phyloP scores from a whole-genome alignment of 768 basidiomycete genomes.

The Lyophyllum semitale region DNA sequence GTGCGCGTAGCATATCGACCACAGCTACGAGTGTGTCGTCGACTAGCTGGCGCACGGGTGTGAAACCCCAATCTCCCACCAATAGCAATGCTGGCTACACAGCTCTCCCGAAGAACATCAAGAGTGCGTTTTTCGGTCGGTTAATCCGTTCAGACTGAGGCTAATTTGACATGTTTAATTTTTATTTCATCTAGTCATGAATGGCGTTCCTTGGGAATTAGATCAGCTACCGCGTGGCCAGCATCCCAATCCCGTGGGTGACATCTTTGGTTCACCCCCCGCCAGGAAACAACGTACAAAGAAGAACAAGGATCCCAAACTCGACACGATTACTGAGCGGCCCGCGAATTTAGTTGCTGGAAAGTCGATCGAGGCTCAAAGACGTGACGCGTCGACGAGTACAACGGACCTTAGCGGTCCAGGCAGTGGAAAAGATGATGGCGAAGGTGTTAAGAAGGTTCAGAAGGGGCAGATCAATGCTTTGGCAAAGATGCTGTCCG shows the following conservation, averaged over 20 bases:
- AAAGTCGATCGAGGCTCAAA: conserved; percentile 49
- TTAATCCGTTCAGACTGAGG: not conserved
- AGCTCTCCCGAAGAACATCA: conserved; percentile 70
- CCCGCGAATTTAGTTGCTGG: conserved; percentile 38
- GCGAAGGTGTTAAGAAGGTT: conserved; percentile 67
- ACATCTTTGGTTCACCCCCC: conserved; percentile 62
- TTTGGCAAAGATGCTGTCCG: conserved; percentile 90
- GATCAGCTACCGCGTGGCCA: conserved; percentile 68
- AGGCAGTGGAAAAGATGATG: conserved; percentile 40
- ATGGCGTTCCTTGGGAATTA: conserved; percentile 77
- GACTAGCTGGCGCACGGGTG: conserved; percentile 68
- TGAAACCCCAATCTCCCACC: conserved; percentile 31
- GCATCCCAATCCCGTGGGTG: conserved; percentile 60
- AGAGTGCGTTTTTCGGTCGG: conserved; percentile 58
- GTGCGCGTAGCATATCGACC: conserved; percentile 73
- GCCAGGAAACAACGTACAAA: conserved; percentile 66
- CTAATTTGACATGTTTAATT: conserved; percentile 8
- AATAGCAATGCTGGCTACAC: conserved; percentile 30
- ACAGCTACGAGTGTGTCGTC: conserved; percentile 80
- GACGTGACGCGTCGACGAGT: conserved; percentile 71
- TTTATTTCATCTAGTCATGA: conserved; percentile 54
- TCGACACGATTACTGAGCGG: conserved; percentile 79
- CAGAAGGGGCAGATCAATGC: conserved; percentile 90
- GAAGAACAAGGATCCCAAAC: conserved; percentile 64
- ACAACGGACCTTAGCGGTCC: conserved; percentile 64